Conservation (phyloP, 805 yeast genomes). For the fission yeast (Schizosaccharomyces pombe) region DNA sequence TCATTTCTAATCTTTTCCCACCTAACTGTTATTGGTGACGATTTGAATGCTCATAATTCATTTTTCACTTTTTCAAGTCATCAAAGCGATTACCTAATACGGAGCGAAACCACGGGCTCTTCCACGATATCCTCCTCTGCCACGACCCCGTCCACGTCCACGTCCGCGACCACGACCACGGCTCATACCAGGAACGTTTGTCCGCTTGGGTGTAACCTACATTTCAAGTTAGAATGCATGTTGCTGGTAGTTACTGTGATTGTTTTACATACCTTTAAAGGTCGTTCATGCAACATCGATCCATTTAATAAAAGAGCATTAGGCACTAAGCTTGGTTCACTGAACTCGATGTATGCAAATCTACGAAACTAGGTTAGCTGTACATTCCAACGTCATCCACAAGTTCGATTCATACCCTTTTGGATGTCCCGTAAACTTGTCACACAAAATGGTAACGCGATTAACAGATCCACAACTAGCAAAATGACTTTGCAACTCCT, state of each 20-base stretch:
- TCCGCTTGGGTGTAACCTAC: constrained; percentile 45
- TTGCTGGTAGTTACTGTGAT: not conserved
- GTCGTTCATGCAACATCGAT: constrained; percentile 40
- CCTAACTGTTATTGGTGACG: too few relatives aligned
- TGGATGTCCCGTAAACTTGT: constrained; percentile 57
- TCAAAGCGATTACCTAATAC: constrained; percentile 14
- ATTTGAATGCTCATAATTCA: not conserved
- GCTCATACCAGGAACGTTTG: constrained; percentile 54
- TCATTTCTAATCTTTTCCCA: too few relatives aligned
- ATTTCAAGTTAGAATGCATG: not conserved
- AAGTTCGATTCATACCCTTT: constrained; percentile 38
- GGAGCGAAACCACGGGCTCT: constrained; percentile 24
- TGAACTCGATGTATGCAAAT: constrained; percentile 65
- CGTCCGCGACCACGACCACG: constrained; percentile 29
- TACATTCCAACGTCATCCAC: too few relatives aligned
- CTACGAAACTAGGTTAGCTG: too few relatives aligned
- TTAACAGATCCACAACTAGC: constrained; percentile 47
- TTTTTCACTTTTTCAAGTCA: not conserved
- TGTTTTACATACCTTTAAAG: constrained; percentile 22
- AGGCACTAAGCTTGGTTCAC: constrained; percentile 38
- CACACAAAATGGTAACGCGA: constrained; percentile 53
- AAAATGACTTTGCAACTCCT: constrained; percentile 56
- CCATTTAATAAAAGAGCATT: constrained; percentile 47
- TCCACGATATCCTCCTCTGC: constrained; percentile 20
- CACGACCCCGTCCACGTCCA: constrained; percentile 12